Evolutionary conservation across 345 rosid species (phyloP), one percentile per base, ranked within the genome.

Genomic region (Fremontodendron californicum): DNA sequence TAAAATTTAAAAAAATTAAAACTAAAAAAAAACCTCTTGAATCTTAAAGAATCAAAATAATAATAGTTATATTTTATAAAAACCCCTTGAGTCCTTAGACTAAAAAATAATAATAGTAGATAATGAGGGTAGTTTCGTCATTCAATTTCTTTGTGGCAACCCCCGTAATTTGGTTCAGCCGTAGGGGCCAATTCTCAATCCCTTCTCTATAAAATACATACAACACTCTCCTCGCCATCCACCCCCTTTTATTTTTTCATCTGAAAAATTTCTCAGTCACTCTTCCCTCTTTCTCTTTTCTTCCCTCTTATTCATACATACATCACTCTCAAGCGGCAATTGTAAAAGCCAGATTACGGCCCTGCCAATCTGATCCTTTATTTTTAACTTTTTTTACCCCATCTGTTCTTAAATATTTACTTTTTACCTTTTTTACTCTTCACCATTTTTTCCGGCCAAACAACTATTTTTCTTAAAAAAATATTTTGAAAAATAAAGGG

Each of bases 161-260:
- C 23, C 9, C 0, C 23, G 83, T 82, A 82, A 80, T 67, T 76
- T 0, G 0, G 0, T 0, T 0, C 0, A 19, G 39, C 27, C 0
- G 0, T 0, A 39, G 73, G 89, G 87, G 85, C 31, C 71, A 72
- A 78, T 39, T 39, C 18, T 43, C 1, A 2, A 7, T 1, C 29
- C 7, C 0, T 19, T 31, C 71, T 45, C 84, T 88, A 90, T 90
- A 88, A 88, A 70, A 90, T 85, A 31, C n/a, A 3, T 61, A n/a
- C 78, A 75, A 31, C 19, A 35, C 69, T 23, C 13, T 55, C 61
- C 0, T 55, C 37, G 18, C 80, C 6, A 21, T 55, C 13, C 9
- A 12, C 0, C 0, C 8, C n/a, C n/a, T n/a, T n/a, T n/a, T n/a
- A n/a, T n/a, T n/a, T n/a, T n/a, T n/a, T n/a, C n/a, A n/a, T n/a